Conservation (phyloP, 202 grass and related monocot species). For the Carex sylvatica region DNA sequence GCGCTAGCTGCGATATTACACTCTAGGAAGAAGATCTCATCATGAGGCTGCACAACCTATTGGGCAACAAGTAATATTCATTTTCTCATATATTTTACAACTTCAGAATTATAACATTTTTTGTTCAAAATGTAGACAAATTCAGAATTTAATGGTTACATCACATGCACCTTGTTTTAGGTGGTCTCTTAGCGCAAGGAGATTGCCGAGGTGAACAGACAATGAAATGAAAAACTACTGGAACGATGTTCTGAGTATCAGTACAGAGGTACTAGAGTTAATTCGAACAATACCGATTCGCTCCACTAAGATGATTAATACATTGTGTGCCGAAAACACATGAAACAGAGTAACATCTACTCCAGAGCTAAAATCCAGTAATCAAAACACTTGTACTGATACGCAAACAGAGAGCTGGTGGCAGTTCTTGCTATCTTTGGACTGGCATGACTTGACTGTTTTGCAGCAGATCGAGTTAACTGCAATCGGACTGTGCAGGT, state of each 20-base stretch:
- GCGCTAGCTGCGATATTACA: constrained; percentile 3
- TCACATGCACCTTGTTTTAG: constrained; percentile 1
- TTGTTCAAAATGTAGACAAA: not conserved
- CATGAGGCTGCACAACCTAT: not conserved
- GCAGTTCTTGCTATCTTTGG: not conserved
- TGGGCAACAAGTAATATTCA: not conserved
- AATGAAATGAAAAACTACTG: constrained; percentile 96
- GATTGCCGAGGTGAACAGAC: constrained; percentile 79
- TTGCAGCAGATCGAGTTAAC: too few relatives aligned
- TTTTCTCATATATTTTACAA: not conserved
- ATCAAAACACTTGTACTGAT: too few relatives aligned
- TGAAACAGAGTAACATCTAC: too few relatives aligned
- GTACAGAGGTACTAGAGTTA: not conserved
- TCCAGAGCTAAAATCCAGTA: too few relatives aligned
- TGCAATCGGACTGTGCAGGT: not conserved
- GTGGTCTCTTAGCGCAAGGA: constrained; percentile 71
- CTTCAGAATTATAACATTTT: not conserved
- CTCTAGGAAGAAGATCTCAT: constrained; percentile 7
- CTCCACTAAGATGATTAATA: not conserved
- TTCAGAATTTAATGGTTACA: not conserved
- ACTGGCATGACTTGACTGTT: not conserved
- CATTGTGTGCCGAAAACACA: not conserved
- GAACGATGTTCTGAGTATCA: constrained; percentile 51
- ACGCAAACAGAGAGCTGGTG: not conserved
- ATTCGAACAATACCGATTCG: not conserved